phyloP scores from a whole-genome alignment of 1,139 yeast species.

The Candida sanyaensis region DNA sequence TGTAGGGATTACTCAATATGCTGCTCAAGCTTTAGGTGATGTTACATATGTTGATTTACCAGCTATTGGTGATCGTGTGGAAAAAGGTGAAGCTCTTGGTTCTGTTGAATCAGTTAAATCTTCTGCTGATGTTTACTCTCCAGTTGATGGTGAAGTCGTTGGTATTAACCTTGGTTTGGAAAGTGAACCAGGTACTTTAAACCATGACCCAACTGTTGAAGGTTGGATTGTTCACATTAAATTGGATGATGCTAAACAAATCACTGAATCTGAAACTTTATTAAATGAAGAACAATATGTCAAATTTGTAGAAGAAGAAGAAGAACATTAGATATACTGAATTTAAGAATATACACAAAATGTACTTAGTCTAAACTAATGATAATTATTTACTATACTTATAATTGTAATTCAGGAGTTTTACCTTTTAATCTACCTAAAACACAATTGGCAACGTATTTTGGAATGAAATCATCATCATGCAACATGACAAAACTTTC shows the following conservation, averaged over 20 bases:
- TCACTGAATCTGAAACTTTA: conserved; percentile 31
- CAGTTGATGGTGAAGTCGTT: conserved; percentile 74
- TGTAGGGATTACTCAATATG: conserved; percentile 91
- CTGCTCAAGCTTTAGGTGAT: conserved; percentile 98
- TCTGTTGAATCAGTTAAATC: conserved; percentile 94
- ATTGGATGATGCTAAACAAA: conserved; percentile 38
- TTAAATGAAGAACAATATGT: conserved; percentile 61
- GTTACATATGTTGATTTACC: conserved; percentile 94
- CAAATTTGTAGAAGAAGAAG: conserved; percentile 52
- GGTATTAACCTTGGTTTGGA: conserved; percentile 72
- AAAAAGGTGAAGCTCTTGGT: conserved; percentile 81
- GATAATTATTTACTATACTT: background rate
- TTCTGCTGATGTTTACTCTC: conserved; percentile 91
- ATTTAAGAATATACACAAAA: background rate
- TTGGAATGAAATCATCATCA: conserved; percentile 53
- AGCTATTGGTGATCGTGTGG: conserved; percentile 66
- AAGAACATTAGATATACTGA: background rate
- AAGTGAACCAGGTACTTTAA: conserved; percentile 74
- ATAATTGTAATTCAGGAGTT: conserved; percentile 32
- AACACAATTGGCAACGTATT: conserved; percentile 49
- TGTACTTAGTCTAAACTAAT: no score
- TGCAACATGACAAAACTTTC: conserved; percentile 70
- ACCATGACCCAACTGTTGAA: conserved; percentile 86
- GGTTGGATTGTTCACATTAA: conserved; percentile 90
- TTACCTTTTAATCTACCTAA: conserved; percentile 53